A percentile compares a stretch with the other conserved stretches of the same genome.
These are phyloP conservation scores for Lunularia cruciata DNA, from an alignment of 225 moss, liverwort and hornwort species.

Conservation along the genomic window DNA sequence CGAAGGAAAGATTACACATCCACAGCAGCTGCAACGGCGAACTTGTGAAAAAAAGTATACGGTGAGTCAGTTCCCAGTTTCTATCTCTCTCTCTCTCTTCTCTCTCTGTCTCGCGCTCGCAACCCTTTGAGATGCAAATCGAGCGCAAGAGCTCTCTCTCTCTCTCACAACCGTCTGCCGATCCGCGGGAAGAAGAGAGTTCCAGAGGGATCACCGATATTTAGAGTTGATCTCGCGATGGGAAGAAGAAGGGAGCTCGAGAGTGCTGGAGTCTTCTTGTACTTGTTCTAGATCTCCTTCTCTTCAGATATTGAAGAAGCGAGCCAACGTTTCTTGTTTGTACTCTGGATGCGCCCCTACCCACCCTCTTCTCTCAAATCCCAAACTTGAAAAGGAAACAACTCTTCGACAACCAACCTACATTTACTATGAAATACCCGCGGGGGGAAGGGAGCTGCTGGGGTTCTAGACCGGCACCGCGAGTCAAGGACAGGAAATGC, in stretches of 20 bases:
- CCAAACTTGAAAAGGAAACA: neutral
- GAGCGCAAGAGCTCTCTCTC: too few relatives aligned
- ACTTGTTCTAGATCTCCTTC: neutral
- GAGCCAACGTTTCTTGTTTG: neutral
- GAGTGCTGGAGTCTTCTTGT: neutral
- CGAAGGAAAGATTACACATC: too few relatives aligned
- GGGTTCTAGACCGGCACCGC: neutral
- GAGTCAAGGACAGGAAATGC: neutral
- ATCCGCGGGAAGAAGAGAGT: too few relatives aligned
- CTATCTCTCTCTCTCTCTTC: too few relatives aligned
- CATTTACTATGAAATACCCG: neutral
- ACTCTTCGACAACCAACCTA: conserved; percentile 2
- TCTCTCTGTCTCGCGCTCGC: too few relatives aligned
- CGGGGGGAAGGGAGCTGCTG: neutral
- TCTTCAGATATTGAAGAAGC: neutral
- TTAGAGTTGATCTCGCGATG: too few relatives aligned
- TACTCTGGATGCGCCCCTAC: neutral
- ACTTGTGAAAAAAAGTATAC: too few relatives aligned
- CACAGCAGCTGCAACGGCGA: too few relatives aligned
- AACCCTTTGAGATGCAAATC: too few relatives aligned
- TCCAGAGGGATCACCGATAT: too few relatives aligned
- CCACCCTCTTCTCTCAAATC: neutral
- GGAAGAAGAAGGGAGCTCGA: neutral
- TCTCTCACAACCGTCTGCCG: too few relatives aligned
- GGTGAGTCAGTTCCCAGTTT: too few relatives aligned